These are phyloP conservation scores for Lunasporangiospora selenospora DNA, from an alignment of 192 early-diverging fungal species.

Conservation along the genomic window DNA sequence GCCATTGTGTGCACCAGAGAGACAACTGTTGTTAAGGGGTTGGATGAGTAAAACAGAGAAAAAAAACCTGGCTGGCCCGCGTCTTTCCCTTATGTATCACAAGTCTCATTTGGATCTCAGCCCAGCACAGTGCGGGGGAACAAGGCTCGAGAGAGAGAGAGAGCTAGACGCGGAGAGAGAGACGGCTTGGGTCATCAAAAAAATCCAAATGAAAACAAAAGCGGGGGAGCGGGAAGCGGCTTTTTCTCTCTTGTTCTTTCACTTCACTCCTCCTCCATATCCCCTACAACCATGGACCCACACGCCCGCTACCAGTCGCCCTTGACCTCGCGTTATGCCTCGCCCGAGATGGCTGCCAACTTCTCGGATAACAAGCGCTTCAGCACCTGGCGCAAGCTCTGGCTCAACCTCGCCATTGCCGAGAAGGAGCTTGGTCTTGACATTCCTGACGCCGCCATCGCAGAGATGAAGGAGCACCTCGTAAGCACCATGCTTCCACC, in stretches of 20 bases:
- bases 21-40: too few species aligned
- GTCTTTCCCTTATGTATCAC: too few species aligned
- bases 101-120: too few species aligned
- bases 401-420: slow-evolving; percentile 92
- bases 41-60: too few species aligned
- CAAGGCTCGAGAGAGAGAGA: too few species aligned
- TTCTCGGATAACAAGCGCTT: slow-evolving; percentile 97
- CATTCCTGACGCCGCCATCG: slow-evolving; percentile 86
- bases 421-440: slow-evolving; percentile 91
- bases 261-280: slow-evolving; percentile 1
- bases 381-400: slow-evolving; percentile 94
- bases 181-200: too few species aligned
- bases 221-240: too few species aligned
- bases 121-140: too few species aligned
- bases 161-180: too few species aligned
- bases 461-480: slow-evolving; percentile 89
- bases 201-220: too few species aligned
- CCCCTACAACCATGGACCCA: slow-evolving; percentile 37
- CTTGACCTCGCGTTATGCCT: slow-evolving; percentile 97
- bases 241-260: background rate
- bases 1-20: too few species aligned
- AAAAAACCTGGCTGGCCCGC: too few species aligned
- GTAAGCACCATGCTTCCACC: slow-evolving; percentile 7
- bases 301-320: slow-evolving; percentile 93
- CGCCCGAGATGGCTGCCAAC: slow-evolving; percentile 95